Base-by-base conservation (phyloP, 805 yeast species). In the Zygoascus ofunaensis region DNA sequence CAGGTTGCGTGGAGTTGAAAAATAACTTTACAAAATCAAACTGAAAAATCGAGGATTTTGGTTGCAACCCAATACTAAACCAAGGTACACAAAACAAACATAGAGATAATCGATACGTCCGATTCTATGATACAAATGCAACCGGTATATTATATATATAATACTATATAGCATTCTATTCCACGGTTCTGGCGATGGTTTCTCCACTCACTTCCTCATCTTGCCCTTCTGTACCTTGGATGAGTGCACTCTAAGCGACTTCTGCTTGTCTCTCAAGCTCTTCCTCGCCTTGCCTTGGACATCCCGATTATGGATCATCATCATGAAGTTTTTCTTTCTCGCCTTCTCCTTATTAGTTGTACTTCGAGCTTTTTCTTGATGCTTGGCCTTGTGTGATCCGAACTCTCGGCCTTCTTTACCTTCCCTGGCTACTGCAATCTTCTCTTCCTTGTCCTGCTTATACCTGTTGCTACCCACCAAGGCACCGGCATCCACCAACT, bases 261-360 rank as follows among this genome's bases (percentile, higher is more conserved):
- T 84, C 64, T 89, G 97, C 64, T 87, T 80, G 63, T 92, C 97
- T 56, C 95, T 74, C 56, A 92, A 71, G 46, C 96, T 85, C 74
- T 82, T 72, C 68, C 81, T 84, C 51, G 82, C 89, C 65, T 92
- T 92, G 51, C 97, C 97, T 65, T 85, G 94, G 34, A 92, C 97
- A 41, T 85, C 80, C 57, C 79, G 79, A 70, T 90, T 92, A 66
- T 92, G 99, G 55, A 92, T 85, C 90, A 85, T 85, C 99, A 92
- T 92, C 61, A 92, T 90, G 61, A 87, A 92, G 68, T 92, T 92
- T 95, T 92, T 92, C 87, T 87, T 87, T 65, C 97, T 77, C 20
- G 87, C 94, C 77, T 92, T 92, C 67, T 94, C 97, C 66, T 79
- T 79, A 64, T 92, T 92, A 2, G 99, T 92, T 8, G 97, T 89